Base-by-base conservation (phyloP, 2,329 filamentous ascomycete species). In the Beauveria asiatica region DNA sequence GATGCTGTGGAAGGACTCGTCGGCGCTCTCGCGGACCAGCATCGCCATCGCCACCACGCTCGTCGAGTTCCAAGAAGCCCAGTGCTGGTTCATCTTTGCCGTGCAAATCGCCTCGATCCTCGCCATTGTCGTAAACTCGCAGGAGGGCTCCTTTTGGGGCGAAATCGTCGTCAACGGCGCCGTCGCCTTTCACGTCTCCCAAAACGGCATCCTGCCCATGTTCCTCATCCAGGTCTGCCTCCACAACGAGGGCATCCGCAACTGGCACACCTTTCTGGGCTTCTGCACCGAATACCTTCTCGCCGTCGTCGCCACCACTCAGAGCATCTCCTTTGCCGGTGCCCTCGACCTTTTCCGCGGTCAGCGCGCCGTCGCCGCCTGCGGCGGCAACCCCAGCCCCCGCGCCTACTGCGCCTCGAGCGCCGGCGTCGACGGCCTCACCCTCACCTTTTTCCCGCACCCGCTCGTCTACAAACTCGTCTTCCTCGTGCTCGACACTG, bases 41-140 rank as follows among this genome's bases (percentile, higher is more conserved):
- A 72, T 75, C 42, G 73, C 73, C 62, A 72, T 75, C 51, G 73
- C 73, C 60, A 73, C 73, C 5, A 75, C 73, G 1, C 63, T 75
- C n/a, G 73, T 75, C 33, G 73, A 75, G 65, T 75, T 75, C 37
- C 73, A 75, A 57, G 73, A 75, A 57, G 73, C 73, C 0, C 73
- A 75, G 54, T 70, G 68, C 61, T 75, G 73, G 73, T 74, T 75
- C 50, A 68, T 75, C 51, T 75, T 75, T 62, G 73, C 73, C 30
- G 67, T 74, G 39, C 73, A 75, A 61, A 73, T 74, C 58, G 73
- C 73, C 9, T 74, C 73, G 10, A 74, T 75, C 64, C 72, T 75
- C 54, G 72, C 73, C 61, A 73, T 74, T 30, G 73, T 73, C 27
- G 73, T 75, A 64, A 74, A 74, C 60, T 74, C 73, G 3, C 72